Evolutionary conservation across 805 yeast species (phyloP), one percentile per base, ranked within the genome.

Genomic region (Vanderwaltozyma tropicalis): DNA sequence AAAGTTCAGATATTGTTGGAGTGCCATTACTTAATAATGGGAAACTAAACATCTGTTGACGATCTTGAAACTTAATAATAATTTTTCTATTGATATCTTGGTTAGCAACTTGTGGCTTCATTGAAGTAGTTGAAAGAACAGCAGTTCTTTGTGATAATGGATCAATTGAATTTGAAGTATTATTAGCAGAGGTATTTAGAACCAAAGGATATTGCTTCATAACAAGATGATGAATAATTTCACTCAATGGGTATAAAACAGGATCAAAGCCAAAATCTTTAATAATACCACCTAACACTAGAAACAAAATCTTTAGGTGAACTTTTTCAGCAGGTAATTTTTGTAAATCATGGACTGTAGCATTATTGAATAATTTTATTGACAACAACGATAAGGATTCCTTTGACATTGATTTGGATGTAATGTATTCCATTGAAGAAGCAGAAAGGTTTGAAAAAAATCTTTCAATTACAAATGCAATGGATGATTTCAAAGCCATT

Each of bases 221-320:
- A 5, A 82, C 66, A 21, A 72, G 60, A 37, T 71, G 76, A 52
- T 78, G 80, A 10, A 46, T 72, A 2, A 82, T 68, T 46, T 81
- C 89, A 43, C 83, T 72, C 20, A 85, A 56, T 3, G 82, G 78
- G 41, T 68, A 68, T 40, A 81, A 61, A n/a, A 78, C 67, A 3
- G 69, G 53, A 49, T 85, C 87, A 53, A 84, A 84, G 1, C 94
- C 94, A 62, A 78, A 84, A 57, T 84, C 94, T 43, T 76, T 78
- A 27, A 80, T 69, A 42, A 85, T 71, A 9, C 80, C 78, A 2
- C 92, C 94, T 16, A 82, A 52, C 19, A 80, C 52, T 28, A 77
- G 72, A 46, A 69, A 69, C 32, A 81, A 61, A 4, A 82, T 60
- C 37, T 74, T 66, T 25, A 75, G 45, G 63, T 50, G 72, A 5